A percentile compares a stretch with the other conserved stretches of the same genome.
Conservation (phyloP, 176 grass and related monocot genomes). For the Melocanna baccifera region DNA sequence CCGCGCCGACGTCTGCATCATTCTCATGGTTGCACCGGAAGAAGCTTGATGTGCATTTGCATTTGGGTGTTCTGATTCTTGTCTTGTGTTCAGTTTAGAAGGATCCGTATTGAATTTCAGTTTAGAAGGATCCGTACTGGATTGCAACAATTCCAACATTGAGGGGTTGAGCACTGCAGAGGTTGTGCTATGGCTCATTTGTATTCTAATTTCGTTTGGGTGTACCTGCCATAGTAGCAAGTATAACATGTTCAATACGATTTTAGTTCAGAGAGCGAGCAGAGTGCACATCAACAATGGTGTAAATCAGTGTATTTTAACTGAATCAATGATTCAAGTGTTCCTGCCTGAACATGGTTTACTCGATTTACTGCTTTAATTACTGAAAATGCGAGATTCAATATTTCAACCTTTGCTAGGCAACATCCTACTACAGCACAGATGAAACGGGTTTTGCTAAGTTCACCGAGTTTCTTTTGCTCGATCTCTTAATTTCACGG, state of each 20-base stretch:
- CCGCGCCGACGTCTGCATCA: neutral
- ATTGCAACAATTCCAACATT: neutral
- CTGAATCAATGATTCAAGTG: neutral
- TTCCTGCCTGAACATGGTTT: neutral
- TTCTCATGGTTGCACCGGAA: neutral
- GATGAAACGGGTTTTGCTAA: neutral
- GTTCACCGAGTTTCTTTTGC: no score
- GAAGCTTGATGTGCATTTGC: neutral
- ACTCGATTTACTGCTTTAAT: neutral
- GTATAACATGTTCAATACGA: neutral
- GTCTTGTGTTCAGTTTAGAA: neutral
- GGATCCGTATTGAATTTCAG: neutral
- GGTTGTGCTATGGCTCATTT: neutral
- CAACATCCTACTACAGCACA: neutral
- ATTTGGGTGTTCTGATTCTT: neutral
- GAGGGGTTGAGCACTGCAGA: neutral
- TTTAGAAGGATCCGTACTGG: neutral
- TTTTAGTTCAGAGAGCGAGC: neutral
- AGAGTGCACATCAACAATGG: neutral
- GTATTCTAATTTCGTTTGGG: neutral
- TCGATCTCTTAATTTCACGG: no score
- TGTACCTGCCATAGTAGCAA: neutral
- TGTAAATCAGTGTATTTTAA: neutral
- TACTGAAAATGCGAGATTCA: neutral
- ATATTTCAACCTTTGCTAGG: neutral